Conservation (phyloP, 1,139 yeast genomes). For the Nakaseomyces glabratus region DNA sequence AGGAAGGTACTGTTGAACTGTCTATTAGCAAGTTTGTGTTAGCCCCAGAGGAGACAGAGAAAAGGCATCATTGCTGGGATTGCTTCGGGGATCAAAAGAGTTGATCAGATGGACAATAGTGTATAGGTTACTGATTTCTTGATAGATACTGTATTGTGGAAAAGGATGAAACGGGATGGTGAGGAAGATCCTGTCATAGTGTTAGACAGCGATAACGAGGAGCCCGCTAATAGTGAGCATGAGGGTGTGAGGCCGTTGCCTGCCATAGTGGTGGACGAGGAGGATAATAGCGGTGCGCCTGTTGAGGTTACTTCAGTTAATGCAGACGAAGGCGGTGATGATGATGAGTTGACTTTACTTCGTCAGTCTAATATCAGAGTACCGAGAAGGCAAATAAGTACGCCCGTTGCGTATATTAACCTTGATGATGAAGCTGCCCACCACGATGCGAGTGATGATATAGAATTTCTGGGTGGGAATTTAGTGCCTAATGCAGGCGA, state of each 20-base stretch:
- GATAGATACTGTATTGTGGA: too few relatives aligned
- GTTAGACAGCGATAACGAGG: slow-evolving; percentile 27
- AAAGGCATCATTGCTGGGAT: too few relatives aligned
- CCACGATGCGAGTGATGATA: slow-evolving; percentile 1
- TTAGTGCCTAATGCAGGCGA: slow-evolving; percentile 2
- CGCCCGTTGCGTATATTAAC: too few relatives aligned
- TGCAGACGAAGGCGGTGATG: slow-evolving; percentile 5
- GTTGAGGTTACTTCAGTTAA: slow-evolving; percentile 1
- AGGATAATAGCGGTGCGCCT: slow-evolving; percentile 12
- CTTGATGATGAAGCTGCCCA: too few relatives aligned
- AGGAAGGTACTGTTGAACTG: too few relatives aligned
- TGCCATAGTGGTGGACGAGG: slow-evolving; percentile 16
- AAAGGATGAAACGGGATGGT: not conserved
- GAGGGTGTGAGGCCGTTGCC: slow-evolving; percentile 12
- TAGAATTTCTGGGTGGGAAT: slow-evolving; percentile 1
- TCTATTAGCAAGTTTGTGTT: too few relatives aligned
- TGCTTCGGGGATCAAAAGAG: too few relatives aligned
- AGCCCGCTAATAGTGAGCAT: slow-evolving; percentile 14
- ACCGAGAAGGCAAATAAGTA: not conserved
- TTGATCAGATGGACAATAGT: too few relatives aligned
- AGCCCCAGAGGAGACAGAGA: too few relatives aligned
- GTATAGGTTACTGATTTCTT: too few relatives aligned
- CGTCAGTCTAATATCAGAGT: slow-evolving; percentile 12
- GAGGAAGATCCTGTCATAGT: slow-evolving; percentile 15
- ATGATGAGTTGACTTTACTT: slow-evolving; percentile 21